Base-by-base conservation (phyloP, 371 early-diverging fungal genomes). In the Mucor sp. region DNA sequence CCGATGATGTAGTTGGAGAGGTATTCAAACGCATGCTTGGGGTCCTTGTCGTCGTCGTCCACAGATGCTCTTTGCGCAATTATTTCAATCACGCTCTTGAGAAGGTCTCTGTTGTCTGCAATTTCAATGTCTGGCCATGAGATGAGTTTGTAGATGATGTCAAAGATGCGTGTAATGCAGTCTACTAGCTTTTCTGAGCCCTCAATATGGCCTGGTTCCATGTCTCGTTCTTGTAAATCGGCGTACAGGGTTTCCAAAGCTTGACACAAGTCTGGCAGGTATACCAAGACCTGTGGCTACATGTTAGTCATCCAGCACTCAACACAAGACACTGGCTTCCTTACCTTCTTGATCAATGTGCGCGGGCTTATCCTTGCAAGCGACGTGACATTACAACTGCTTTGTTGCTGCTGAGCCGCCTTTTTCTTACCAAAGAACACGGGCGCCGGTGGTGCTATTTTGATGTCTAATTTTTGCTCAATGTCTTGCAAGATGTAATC, bases 71-170 rank as follows among this genome's bases (percentile, higher is more conserved):
- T 66, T 35, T 56, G 39, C 0, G 78, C 69, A 15, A 81, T 30
- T 17, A 62, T 33, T 19, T 39, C 27, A 0, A 82, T 56, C 4
- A 76, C 48, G 12, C 23, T 35, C 71, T 77, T 59, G 6, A 53
- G 57, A 9, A 82, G 70, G 33, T 70, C 71, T 15, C 66, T 65
- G 39, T 86, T 75, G 56, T 85, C 88, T 17, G 81, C 73, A 37
- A 77, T 80, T 37, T 74, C 63, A 37, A 88, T 76, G 19, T 86
- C 87, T 25, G 82, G 75, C 88, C 90, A 89, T 4, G 82, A 84
- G 7, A 89, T 60, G 12, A 88, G 27, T 9, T 84, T 79, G 27
- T 61, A 62, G 4, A 89, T 33, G 21, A 84, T 73, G 39, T 85
- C 75, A 12, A 89, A 66, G n/a, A 85, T 72, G 11, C 74, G 62